Base-by-base conservation (phyloP, 495 filamentous ascomycete genomes). In the Rostrohypoxylon terebratum region DNA sequence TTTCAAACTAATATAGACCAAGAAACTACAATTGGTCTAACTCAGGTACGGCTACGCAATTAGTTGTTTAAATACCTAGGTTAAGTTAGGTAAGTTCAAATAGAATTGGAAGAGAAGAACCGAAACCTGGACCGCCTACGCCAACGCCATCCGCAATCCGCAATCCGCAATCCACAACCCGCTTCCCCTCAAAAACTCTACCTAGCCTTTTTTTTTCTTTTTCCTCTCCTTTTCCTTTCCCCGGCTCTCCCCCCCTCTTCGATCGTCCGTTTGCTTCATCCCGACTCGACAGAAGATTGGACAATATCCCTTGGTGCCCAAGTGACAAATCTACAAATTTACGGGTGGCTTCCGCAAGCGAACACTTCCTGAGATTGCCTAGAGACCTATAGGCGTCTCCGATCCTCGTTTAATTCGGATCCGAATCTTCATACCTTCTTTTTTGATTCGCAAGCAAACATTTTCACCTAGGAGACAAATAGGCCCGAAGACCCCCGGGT, bases 381-480 rank as follows among this genome's bases (percentile, higher is more conserved):
- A n/a, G 38, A 38, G 31, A 51, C 31, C 51, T 25, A 45, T 45
- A 62, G 62, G 55, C 21, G 54, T 55, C 42, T 47, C 66, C 71
- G 66, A 67, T 74, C 54, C 64, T 72, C 47, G 63, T 75, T 59
- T 51, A 60, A 71, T 75, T 71, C 63, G 68, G 68, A 68, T 47
- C 68, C 64, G 40, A 72, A 28, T 45, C 60, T 59, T 57, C 66
- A 48, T 53, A 63, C 57, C 55, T 20, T 57, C 18, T 66, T 65
- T 63, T 57, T 25, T 33, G 57, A 54, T 60, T 66, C 66, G 28
- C 54, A 66, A 23, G 63, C 72, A 72, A 71, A 68, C 68, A 72
- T 60, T 63, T 42, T 10, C 40, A 62, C 38, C 28, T 10, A 59
- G 57, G 48, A 31, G 47, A 51, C 59, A 62, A 75, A 68, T 71